phyloP scores from a whole-genome alignment of 306 rosid species.

The Mimosa pudica region DNA sequence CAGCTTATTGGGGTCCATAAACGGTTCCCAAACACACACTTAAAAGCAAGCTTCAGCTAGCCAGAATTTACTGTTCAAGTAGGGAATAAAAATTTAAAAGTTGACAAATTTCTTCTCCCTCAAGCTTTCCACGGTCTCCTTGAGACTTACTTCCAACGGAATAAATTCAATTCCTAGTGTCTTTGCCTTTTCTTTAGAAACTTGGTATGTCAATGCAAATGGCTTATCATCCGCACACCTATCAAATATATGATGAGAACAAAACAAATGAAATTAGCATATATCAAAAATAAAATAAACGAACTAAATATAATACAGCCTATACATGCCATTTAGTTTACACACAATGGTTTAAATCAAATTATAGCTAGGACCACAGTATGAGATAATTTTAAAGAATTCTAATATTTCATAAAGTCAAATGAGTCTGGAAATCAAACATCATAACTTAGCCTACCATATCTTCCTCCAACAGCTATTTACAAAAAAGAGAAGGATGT shows the following conservation, averaged over 20 bases:
- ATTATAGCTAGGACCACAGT: background rate
- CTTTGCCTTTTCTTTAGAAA: conserved; percentile 2
- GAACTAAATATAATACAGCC: too few relatives aligned
- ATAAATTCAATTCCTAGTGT: conserved; percentile 7
- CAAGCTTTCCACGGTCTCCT: conserved; percentile 10
- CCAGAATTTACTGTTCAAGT: background rate
- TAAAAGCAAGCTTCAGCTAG: background rate
- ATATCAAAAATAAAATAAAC: background rate
- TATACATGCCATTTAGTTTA: background rate
- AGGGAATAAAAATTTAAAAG: background rate
- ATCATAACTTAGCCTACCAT: too few relatives aligned
- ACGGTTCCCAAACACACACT: too few relatives aligned
- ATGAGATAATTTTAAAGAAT: background rate
- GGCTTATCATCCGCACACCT: conserved; percentile 1
- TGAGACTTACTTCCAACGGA: background rate
- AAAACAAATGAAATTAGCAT: background rate
- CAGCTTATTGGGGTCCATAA: too few relatives aligned
- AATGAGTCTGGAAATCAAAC: background rate
- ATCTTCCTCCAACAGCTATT: too few relatives aligned
- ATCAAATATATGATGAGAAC: background rate
- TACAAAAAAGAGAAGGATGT: too few relatives aligned
- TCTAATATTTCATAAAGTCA: background rate
- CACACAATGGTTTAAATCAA: background rate
- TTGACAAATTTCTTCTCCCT: conserved; percentile 5
- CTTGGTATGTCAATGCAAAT: background rate